Evolutionary conservation across 106 monocot species (phyloP), one percentile per base, ranked within the genome.

Genomic region (Chionographis japonica): DNA sequence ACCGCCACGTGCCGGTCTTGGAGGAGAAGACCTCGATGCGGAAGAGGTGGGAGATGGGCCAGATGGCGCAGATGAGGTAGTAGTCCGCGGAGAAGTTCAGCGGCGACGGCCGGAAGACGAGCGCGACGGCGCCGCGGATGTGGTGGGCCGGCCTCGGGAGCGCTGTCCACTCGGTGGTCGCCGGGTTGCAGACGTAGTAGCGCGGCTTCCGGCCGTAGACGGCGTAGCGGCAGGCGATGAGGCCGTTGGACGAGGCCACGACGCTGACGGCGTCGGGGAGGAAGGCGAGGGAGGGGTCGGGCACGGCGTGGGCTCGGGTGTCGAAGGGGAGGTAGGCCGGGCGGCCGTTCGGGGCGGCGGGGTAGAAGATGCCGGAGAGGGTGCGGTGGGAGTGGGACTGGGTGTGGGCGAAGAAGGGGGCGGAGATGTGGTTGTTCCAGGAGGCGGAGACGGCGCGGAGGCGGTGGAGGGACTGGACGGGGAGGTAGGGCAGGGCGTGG

Each of bases 1-100:
- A 10, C 46, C 46, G 46, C 46, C 46, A 46, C 5, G 8, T 46
- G 8, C 46, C 46, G 8, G 54, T 27, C 11, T 36, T 40, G 5
- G 84, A 84, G 3, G 79, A 76, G 67, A 84, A 84, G 20, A 61
- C 41, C 69, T 80, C 72, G 68, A 79, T 72, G 13, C 64, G 58
- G 38, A 63, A 84, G 11, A 54, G 16, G 4, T 76, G 76, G 3
- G 12, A 50, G 19, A 17, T 3, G 51, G 75, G 56, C 19, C 8
- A 50, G 51, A 11, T 68, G 35, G 63, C 76, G 53, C 65, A 57
- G 7, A 80, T 72, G 14, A 84, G 17, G 17, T 12, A 37, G 65
- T 72, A 84, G 58, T 76, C 72, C 9, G 46, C 36, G 60, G 15
- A 5, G 55, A 76, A 80, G 50, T 72, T 73, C 76, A 58, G 68